These are phyloP conservation scores for Brassica nigra DNA, from an alignment of 345 rosid species.

Conservation along the genomic window DNA sequence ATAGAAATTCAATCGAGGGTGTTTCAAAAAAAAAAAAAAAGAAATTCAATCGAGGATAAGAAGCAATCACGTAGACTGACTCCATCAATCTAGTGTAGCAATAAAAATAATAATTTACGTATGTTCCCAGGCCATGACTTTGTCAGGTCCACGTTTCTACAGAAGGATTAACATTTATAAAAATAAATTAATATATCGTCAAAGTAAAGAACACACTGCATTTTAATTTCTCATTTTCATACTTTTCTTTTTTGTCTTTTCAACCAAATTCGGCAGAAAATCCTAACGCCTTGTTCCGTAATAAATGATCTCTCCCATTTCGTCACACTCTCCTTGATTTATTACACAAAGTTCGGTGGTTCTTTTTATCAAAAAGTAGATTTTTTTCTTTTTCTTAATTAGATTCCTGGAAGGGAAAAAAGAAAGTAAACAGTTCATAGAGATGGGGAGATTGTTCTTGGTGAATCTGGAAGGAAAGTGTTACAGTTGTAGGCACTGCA, in stretches of 20 bases:
- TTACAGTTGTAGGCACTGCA: slow-evolving; percentile 75
- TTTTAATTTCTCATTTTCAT: slow-evolving; percentile 2
- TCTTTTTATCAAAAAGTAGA: neutral
- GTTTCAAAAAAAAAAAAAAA: too few species aligned
- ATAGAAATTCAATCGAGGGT: too few species aligned
- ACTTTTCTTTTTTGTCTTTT: neutral
- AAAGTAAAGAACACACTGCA: neutral
- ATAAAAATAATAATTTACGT: too few species aligned
- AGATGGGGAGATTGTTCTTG: slow-evolving; percentile 78
- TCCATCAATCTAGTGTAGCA: too few species aligned
- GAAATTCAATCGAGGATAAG: neutral
- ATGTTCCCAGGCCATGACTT: neutral
- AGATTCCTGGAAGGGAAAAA: neutral
- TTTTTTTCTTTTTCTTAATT: neutral
- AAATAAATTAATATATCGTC: neutral
- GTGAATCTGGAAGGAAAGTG: slow-evolving; percentile 58
- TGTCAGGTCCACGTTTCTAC: neutral
- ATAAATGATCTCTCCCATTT: slow-evolving; percentile 23
- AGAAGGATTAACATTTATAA: neutral
- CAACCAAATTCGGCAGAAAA: slow-evolving; percentile 9
- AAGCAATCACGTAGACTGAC: neutral
- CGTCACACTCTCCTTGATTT: slow-evolving; percentile 1
- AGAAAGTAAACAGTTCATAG: neutral
- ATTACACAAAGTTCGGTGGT: slow-evolving; percentile 2
- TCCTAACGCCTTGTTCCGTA: slow-evolving; percentile 13